These are phyloP conservation scores for Tubosaeta brunneosetosa DNA, from an alignment of 768 basidiomycete species.

Conservation along the genomic window DNA sequence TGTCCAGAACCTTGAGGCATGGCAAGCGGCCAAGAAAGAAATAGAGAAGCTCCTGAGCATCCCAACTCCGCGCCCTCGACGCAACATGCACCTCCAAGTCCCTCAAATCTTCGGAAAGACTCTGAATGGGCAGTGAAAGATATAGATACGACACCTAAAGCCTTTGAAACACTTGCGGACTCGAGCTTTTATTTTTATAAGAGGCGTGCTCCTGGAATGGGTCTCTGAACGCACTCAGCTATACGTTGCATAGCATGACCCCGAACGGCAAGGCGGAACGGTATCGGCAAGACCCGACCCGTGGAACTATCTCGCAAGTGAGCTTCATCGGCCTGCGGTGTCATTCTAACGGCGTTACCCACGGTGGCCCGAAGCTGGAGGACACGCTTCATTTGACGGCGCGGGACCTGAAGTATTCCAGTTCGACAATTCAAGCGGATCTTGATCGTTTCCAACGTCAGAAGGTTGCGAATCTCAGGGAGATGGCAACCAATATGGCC, in stretches of 20 bases:
- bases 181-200: slow-evolving; percentile 7
- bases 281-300: slow-evolving; percentile 92
- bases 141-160: slow-evolving; percentile 7
- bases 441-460: slow-evolving; percentile 97
- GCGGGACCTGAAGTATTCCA: slow-evolving; percentile 94
- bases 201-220: no score
- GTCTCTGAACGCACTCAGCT: no score
- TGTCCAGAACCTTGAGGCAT: slow-evolving; percentile 86
- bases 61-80: slow-evolving; percentile 64
- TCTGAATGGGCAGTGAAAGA: slow-evolving; percentile 57
- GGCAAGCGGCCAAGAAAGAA: slow-evolving; percentile 94
- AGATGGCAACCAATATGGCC: slow-evolving; percentile 90
- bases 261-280: no score
- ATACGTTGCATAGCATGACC: no score
- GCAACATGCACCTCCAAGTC: slow-evolving; percentile 32
- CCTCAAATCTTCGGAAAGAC: slow-evolving; percentile 50
- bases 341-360: slow-evolving; percentile 12
- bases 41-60: slow-evolving; percentile 88
- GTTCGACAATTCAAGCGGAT: slow-evolving; percentile 94
- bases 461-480: slow-evolving; percentile 93
- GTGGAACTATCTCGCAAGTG: slow-evolving; percentile 93
- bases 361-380: slow-evolving; percentile 69
- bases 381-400: slow-evolving; percentile 89
- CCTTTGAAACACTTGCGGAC: slow-evolving; percentile 8
- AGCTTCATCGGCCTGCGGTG: slow-evolving; percentile 18